Percentiles rank a stretch among this genome's conserved stretches.
These are phyloP conservation scores for Onygenales sp. DNA, from an alignment of 2,329 filamentous ascomycete genomes.

Conservation along the genomic window DNA sequence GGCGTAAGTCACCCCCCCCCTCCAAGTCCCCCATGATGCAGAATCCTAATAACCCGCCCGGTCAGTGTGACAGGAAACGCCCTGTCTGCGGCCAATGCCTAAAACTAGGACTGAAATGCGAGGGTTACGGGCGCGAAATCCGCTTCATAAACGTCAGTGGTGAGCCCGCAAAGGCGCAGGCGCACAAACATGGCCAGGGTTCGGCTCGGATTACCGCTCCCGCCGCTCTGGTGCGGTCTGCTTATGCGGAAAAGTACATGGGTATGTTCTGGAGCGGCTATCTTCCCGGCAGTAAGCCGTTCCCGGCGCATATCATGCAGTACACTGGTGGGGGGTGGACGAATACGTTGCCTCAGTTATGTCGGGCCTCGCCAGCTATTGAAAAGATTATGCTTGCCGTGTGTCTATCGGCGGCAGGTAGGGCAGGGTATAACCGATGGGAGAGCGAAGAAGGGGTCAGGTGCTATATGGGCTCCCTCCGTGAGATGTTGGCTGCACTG, in stretches of 20 bases:
- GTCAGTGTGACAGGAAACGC: conserved; percentile 53
- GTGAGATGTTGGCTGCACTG: conserved; percentile 2
- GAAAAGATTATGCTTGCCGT: conserved; percentile 5
- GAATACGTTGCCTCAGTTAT: conserved; percentile 3
- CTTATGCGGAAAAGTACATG: conserved; percentile 4
- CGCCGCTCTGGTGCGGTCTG: conserved; percentile 1
- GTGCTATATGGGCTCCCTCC: conserved; percentile 5
- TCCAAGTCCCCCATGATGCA: conserved; percentile 1
- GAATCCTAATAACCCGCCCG: conserved; percentile 1
- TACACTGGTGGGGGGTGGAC: conserved; percentile 5
- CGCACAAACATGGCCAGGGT: background rate
- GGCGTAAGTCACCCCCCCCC: conserved; percentile 27
- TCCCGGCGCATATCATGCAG: conserved; percentile 2
- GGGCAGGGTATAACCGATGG: background rate
- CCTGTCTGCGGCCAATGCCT: conserved; percentile 54
- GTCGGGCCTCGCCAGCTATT: conserved; percentile 3
- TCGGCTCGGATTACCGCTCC: background rate
- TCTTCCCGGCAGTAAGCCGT: conserved; percentile 1
- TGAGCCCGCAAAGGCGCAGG: conserved; percentile 19
- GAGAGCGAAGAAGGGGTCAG: conserved; percentile 5
- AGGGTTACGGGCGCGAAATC: conserved; percentile 53
- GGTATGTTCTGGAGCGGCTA: conserved; percentile 4
- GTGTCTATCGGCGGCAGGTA: conserved; percentile 3
- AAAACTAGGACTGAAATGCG: conserved; percentile 48
- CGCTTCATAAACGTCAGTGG: conserved; percentile 44